These are phyloP conservation scores for Trifolium pratense DNA, from an alignment of 306 rosid species.

Conservation along the genomic window DNA sequence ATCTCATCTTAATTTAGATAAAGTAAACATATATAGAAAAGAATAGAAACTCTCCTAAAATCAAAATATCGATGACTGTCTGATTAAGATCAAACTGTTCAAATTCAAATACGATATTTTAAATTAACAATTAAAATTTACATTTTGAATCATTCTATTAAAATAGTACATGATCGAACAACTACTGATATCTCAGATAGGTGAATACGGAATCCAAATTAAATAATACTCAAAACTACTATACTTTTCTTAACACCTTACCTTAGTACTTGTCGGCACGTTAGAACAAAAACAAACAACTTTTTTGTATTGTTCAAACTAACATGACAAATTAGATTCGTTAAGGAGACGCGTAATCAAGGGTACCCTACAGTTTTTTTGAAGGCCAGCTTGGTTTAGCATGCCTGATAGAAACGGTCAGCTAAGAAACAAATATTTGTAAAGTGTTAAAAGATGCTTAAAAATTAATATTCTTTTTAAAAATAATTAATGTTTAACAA, in stretches of 20 bases:
- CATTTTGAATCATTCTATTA: too few species aligned
- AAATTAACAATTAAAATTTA: too few species aligned
- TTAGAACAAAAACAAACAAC: slow-evolving; percentile 52
- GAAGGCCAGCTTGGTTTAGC: slow-evolving; percentile 53
- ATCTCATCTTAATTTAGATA: slow-evolving; percentile 33
- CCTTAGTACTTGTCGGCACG: slow-evolving; percentile 61
- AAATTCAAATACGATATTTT: too few species aligned
- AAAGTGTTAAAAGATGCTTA: slow-evolving; percentile 9
- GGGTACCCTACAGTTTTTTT: slow-evolving; percentile 17
- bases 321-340: slow-evolving; percentile 51
- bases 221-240: slow-evolving; percentile 14
- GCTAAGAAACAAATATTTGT: slow-evolving; percentile 11
- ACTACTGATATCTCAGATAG: neutral
- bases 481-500: neutral
- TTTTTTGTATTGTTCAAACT: slow-evolving; percentile 54
- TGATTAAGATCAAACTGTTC: neutral
- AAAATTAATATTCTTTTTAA: neutral
- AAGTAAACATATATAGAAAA: slow-evolving; percentile 28
- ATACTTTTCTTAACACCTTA: slow-evolving; percentile 23
- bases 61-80: too few species aligned
- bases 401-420: slow-evolving; percentile 37
- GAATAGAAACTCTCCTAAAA: neutral
- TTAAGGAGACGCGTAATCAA: slow-evolving; percentile 44
- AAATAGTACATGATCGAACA: too few species aligned
- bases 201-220: neutral